A percentile compares a stretch with the other conserved stretches of the same genome.
phyloP scores from a whole-genome alignment of 163 green algal genomes.

The Scenedesmus sp. region DNA sequence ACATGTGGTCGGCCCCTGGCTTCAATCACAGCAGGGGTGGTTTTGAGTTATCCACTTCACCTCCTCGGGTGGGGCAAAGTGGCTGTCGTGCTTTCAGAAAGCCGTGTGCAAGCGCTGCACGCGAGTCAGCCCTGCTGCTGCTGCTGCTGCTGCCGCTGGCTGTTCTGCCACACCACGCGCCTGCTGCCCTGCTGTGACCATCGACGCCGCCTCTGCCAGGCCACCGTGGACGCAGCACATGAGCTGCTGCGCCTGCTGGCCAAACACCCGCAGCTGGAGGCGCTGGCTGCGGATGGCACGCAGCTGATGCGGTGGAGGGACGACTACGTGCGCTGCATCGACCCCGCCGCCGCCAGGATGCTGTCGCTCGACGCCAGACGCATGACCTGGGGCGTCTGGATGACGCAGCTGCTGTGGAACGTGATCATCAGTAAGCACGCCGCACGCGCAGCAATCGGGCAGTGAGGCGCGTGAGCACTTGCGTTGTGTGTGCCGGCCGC shows the following conservation, averaged over 20 bases:
- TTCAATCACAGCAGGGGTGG: too few relatives aligned
- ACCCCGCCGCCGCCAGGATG: not conserved
- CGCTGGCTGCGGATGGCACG: not conserved
- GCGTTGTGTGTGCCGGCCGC: too few relatives aligned
- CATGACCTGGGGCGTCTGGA: not conserved
- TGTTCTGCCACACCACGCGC: not conserved
- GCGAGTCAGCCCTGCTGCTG: too few relatives aligned
- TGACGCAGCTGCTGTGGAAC: constrained; percentile 12
- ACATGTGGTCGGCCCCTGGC: too few relatives aligned
- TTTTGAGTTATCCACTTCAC: too few relatives aligned
- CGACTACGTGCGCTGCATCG: not conserved
- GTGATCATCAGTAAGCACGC: constrained; percentile 7
- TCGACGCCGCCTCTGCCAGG: not conserved
- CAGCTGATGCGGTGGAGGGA: not conserved
- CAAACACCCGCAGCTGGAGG: not conserved
- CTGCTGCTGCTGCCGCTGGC: not conserved
- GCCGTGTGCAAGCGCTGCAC: too few relatives aligned
- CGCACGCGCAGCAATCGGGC: too few relatives aligned
- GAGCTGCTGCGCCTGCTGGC: not conserved
- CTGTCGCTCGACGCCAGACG: not conserved
- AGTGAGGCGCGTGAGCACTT: too few relatives aligned
- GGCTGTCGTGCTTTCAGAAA: too few relatives aligned
- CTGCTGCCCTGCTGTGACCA: not conserved
- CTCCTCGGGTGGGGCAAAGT: too few relatives aligned
- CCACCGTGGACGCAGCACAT: not conserved